Conservation (phyloP, 2,329 filamentous ascomycete genomes). For the Didymella sp. region DNA sequence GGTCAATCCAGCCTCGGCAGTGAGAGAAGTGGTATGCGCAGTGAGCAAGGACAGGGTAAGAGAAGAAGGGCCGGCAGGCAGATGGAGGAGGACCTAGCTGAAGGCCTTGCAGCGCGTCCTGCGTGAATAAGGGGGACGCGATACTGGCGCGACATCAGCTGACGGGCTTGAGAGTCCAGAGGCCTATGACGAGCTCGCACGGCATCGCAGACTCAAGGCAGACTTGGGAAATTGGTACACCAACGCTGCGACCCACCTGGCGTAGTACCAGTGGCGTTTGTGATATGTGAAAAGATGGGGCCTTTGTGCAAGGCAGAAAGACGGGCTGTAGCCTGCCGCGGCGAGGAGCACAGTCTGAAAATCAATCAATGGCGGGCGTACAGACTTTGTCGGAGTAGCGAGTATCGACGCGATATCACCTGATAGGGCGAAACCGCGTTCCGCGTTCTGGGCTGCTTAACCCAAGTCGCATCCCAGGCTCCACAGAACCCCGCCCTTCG, state of each 20-base stretch:
- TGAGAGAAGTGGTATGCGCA: neutral
- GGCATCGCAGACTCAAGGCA: too few species aligned
- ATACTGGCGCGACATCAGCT: constrained; percentile 18
- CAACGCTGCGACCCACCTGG: neutral
- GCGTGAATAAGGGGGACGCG: constrained; percentile 3
- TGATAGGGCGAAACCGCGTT: constrained; percentile 41
- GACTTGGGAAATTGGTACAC: neutral
- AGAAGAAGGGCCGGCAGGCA: neutral
- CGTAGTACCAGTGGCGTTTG: too few species aligned
- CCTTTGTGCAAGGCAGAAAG: neutral
- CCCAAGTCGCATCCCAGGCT: too few species aligned
- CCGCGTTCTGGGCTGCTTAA: too few species aligned
- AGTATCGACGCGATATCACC: constrained; percentile 40
- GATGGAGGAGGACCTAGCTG: neutral
- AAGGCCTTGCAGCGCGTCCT: constrained; percentile 2
- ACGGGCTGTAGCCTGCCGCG: neutral
- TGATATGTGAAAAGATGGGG: neutral
- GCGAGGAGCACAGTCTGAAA: neutral
- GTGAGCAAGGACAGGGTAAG: neutral
- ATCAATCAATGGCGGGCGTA: neutral
- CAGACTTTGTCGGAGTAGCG: constrained; percentile 2
- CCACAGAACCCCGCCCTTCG: too few species aligned
- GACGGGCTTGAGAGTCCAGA: constrained; percentile 1
- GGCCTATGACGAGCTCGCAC: too few species aligned
- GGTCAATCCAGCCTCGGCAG: neutral